Base-by-base conservation (phyloP, 2,329 filamentous ascomycete genomes). In the Colletotrichum higginsianum region DNA sequence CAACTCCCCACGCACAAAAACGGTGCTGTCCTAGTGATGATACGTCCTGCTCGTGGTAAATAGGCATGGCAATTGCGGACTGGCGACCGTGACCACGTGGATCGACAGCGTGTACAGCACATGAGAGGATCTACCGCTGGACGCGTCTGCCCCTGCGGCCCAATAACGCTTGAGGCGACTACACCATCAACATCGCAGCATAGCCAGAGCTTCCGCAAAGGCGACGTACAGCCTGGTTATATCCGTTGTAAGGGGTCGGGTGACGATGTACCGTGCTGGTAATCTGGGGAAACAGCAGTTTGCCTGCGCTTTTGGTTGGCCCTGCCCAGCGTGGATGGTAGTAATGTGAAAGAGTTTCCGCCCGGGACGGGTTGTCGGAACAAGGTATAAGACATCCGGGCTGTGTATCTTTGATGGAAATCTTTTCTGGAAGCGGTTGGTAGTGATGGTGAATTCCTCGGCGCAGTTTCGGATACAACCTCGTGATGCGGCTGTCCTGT, bases 191-290 rank as follows among this genome's bases (percentile, higher is more conserved):
- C n/a, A 18, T 18, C 15, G 12, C 47, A 26, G 13, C n/a, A 40
- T 66, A 26, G 9, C 53, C 52, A 15, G 46, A 52, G 23, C 16
- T 46, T 7, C n/a, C 30, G 40, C 47, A 49, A 21, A 60, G 7
- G 23, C 53, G 13, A 23, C 44, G 21, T 47, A 30, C 46, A 63
- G 16, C 4, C 18, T 60, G 58, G 52, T 18, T 35, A 13, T n/a
- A 30, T 53, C 26, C 30, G 40, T 18, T 55, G 21, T 47, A 42
- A 63, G 40, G 56, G 61, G 49, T 68, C 68, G 63, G 46, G 53
- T 68, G 65, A 68, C 65, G 52, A 71, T 49, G 18, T 55, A 30
- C 58, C 52, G 52, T 21, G 30, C 47, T 47, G 53, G 26, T 40
- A 18, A n/a, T 60, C 64, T 50, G 65, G 65, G 53, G 58, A 57